phyloP scores from a whole-genome alignment of 1,284 basidiomycete species.

The Cryptococcus floricola region DNA sequence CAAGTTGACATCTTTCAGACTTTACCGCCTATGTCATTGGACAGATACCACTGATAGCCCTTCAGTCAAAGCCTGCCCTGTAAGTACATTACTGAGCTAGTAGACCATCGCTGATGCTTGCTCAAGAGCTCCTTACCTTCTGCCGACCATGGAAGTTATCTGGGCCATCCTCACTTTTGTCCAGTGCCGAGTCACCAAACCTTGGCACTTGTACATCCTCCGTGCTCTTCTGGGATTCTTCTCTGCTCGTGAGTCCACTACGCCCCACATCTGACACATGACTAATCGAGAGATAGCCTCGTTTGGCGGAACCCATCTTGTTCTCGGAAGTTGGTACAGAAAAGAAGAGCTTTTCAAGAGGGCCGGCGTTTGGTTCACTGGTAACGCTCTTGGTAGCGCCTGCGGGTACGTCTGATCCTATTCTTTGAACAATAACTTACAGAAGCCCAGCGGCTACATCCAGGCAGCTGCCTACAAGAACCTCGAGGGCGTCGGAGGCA shows the following conservation, averaged over 20 bases:
- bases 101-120: not conserved
- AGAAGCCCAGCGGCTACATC: constrained; percentile 38
- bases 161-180: constrained; percentile 23
- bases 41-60: constrained; percentile 26
- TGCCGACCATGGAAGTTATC: constrained; percentile 22
- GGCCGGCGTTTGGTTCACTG: constrained; percentile 32
- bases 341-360: constrained; percentile 36
- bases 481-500: constrained; percentile 33
- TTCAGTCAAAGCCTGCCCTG: constrained; percentile 21
- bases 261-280: no score
- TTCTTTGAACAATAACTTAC: not conserved
- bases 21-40: constrained; percentile 27
- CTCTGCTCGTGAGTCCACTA: constrained; percentile 15
- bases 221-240: constrained; percentile 26
- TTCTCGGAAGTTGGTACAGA: constrained; percentile 28
- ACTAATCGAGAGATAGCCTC: not conserved
- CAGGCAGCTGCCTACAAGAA: constrained; percentile 41
- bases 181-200: constrained; percentile 1
- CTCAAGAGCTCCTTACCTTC: constrained; percentile 21
- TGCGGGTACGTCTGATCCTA: not conserved
- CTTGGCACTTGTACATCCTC: constrained; percentile 18
- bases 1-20: constrained; percentile 3
- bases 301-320: not conserved
- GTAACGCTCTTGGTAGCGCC: constrained; percentile 21
- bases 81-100: constrained; percentile 2